Evolutionary conservation across 257 asterid species (phyloP), one percentile per base, ranked within the genome.

Genomic region (Galeopsis tetrahit): DNA sequence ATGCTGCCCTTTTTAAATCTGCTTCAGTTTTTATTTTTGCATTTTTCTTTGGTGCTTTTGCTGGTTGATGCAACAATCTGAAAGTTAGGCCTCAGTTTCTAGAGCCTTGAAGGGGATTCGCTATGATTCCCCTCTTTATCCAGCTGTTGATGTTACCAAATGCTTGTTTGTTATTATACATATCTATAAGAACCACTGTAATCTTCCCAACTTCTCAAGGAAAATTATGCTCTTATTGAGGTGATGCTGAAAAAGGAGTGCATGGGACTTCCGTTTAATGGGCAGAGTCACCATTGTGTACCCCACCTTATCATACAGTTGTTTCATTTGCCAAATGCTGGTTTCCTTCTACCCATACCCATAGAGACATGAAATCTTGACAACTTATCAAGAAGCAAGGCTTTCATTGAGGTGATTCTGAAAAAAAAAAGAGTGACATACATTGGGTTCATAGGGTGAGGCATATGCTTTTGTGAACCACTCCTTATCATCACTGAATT

Each of bases 41-140:
- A 62, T 44, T 55, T 34, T 9, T 21, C 28, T 43, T 46, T 5
- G 48, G 31, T 72, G 77, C 21, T 69, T 71, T 46, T 55, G 68
- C 61, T 77, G 53, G 59, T 49, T 72, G 52, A 64, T 48, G 51
- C 48, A 42, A 14, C 63, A 68, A 13, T 40, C 7, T 63, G 59
- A 36, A 68, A 66, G 67, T 42, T 51, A 13, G 9, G 53, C 69
- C 21, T 69, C 51, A 63, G 63, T 21, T 52, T 61, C 53, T 51
- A 10, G 13, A 48, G 59, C 40, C 21, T 51, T 63, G 32, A 48
- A 49, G 17, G 11, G 43, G 43, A 72, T 46, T 36, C 36, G 53
- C 43, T 28, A 8, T 39, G 34, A 58, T 64, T 35, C 63, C 33
- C n/a, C 52, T 44, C 48, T 21, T 56, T 66, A 8, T 34, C 14